Evolutionary conservation across 106 monocot genomes (phyloP).

Genomic region (Dendrobium officinale): DNA sequence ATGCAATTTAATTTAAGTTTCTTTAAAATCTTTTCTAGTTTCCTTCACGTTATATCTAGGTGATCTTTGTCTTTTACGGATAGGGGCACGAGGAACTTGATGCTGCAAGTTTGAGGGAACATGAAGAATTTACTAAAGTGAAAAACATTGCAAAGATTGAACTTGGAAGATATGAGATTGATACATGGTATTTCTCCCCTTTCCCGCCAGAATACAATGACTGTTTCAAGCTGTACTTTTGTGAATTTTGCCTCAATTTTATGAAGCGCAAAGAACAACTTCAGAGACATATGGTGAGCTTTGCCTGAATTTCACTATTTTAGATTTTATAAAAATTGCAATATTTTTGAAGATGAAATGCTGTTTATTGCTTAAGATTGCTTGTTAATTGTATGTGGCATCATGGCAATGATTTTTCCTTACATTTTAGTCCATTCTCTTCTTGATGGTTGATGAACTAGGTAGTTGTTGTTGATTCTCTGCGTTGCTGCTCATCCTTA

Average conservation of each 20-base stretch:
- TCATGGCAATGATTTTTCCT: not conserved
- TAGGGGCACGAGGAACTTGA: constrained; percentile 96
- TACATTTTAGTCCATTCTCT: not conserved
- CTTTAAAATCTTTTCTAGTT: not conserved
- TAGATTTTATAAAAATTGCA: not conserved
- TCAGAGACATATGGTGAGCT: constrained; percentile 97
- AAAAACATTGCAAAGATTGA: constrained; percentile 98
- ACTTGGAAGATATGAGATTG: constrained; percentile 97
- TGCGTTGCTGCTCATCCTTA: not conserved
- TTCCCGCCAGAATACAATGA: too few relatives aligned
- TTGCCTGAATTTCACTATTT: not conserved
- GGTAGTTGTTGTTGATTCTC: not conserved
- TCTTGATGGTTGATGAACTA: not conserved
- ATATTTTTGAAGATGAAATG: not conserved
- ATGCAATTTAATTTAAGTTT: not conserved
- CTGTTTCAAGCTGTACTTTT: constrained; percentile 75
- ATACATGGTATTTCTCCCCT: constrained; percentile 98
- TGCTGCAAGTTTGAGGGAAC: constrained; percentile 88
- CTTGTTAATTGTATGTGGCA: not conserved
- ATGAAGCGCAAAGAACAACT: constrained; percentile 98
- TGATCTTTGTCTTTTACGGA: constrained; percentile 9
- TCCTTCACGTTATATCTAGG: not conserved
- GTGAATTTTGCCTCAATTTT: constrained; percentile 98
- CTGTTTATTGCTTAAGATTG: not conserved
- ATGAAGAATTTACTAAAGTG: constrained; percentile 97